Evolutionary conservation across 768 basidiomycete genomes (phyloP), one percentile per base, ranked within the genome.

Genomic region (Leccinum ochraceum): DNA sequence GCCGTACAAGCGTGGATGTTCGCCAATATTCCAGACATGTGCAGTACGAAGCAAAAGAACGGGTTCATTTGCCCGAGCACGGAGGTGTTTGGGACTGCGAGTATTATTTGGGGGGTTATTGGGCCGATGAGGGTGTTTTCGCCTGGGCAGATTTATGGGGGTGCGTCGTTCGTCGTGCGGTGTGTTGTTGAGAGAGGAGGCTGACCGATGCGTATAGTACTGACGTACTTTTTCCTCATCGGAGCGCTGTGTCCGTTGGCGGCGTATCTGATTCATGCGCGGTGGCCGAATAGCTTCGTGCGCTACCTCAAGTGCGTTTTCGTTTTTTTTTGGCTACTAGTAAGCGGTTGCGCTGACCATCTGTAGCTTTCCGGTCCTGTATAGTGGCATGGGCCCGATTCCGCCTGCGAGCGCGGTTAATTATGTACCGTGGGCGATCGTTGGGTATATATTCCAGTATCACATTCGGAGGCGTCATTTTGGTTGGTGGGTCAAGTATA

Each of bases 31-130:
- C 64, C 70, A 1, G 72, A 74, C 44, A 74, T 78, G 44, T 62
- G 77, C 74, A 61, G 63, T 9, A 53, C 60, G 10, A 66, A 65
- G 11, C 73, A 74, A 32, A 64, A 63, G 20, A 7, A 86, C 65
- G 82, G 83, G 22, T 92, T 91, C 72, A 87, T 83, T 56, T 92
- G 90, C 70, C 89, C 90, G 0, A 72, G 60, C 14, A 88, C 87
- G 6, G 78, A 86, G 61, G 87, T 90, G 6, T 92, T 93, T 71
- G 90, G 88, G 39, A 90, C 89, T 3, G 91, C 91, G 24, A 86
- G 84, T 60, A 83, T 94, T 62, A 83, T 93, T 63, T 92, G 86
- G 87, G 89, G 92, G 61, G 88, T 90, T 63, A 89, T 94, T 58
- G 90, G 92, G 2, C 92, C 92, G 6, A 77, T 75, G 34, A 79